Evolutionary conservation across 2,329 filamentous ascomycete genomes (phyloP).

Genomic region (Alternaria ethzedia): DNA sequence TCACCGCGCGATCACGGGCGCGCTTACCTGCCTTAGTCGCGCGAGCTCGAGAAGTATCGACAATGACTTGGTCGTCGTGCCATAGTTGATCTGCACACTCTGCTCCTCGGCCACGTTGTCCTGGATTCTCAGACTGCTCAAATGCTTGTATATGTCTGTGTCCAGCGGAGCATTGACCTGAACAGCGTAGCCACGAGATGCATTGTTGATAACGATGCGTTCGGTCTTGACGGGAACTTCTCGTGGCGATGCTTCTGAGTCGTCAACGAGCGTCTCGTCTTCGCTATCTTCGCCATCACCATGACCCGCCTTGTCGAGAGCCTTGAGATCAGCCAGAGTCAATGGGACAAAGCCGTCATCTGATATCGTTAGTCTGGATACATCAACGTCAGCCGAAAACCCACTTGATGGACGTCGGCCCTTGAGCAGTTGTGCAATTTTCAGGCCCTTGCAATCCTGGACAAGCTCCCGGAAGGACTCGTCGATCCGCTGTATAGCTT

Average conservation of each 20-base stretch:
- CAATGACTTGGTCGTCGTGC: conserved; percentile 2
- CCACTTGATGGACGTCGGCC: not conserved
- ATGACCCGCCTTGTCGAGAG: not conserved
- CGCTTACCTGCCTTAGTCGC: not conserved
- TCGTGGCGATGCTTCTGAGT: not conserved
- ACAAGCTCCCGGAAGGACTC: not conserved
- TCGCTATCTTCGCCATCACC: not conserved
- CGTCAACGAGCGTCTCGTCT: not conserved
- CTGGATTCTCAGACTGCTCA: conserved; percentile 17
- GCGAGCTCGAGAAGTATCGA: not conserved
- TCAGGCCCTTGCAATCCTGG: not conserved
- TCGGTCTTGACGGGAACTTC: not conserved
- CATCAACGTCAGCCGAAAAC: not conserved
- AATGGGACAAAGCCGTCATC: not conserved
- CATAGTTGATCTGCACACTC: conserved; percentile 16
- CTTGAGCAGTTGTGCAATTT: not conserved
- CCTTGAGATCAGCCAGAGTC: not conserved
- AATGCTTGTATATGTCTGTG: conserved; percentile 19
- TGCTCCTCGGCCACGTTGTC: conserved; percentile 18
- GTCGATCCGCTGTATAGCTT: conserved; percentile 21
- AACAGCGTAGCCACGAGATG: conserved; percentile 13
- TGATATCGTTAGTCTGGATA: not conserved
- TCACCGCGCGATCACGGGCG: not conserved
- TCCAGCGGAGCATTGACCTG: conserved; percentile 24
- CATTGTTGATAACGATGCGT: conserved; percentile 18